phyloP scores from a whole-genome alignment of 2,329 filamentous ascomycete genomes.

The Fusarium dlaminii region DNA sequence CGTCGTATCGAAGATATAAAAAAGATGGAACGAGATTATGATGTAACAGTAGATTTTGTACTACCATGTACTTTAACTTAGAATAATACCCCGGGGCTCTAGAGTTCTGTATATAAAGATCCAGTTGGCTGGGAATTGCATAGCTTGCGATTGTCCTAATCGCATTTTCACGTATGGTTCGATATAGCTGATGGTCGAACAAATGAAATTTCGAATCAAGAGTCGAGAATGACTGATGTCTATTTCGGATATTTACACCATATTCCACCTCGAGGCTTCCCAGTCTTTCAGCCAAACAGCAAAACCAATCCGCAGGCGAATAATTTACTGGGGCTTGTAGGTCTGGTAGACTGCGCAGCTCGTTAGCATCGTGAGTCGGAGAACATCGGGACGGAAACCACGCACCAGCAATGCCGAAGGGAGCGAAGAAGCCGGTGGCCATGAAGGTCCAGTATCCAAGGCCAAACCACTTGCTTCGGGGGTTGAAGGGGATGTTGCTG shows the following conservation, averaged over 20 bases:
- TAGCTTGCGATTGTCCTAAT: background rate
- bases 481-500: constrained; percentile 97
- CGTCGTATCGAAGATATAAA: constrained; percentile 35
- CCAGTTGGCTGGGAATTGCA: background rate
- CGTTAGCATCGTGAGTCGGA: constrained; percentile 33
- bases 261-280: constrained; percentile 39
- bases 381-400: constrained; percentile 42
- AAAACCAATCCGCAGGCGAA: constrained; percentile 14
- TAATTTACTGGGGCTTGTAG: constrained; percentile 52
- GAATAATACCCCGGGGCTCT: constrained; percentile 37
- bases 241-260: constrained; percentile 49
- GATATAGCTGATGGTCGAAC: constrained; percentile 8
- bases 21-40: constrained; percentile 45
- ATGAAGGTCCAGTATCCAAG: constrained; percentile 82
- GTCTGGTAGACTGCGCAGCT: constrained; percentile 57
- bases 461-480: constrained; percentile 85
- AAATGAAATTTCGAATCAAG: constrained; percentile 41
- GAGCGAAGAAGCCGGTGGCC: constrained; percentile 65
- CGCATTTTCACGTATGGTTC: constrained; percentile 1
- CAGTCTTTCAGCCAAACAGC: constrained; percentile 28
- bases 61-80: constrained; percentile 36
- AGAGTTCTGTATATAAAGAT: constrained; percentile 22
- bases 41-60: constrained; percentile 41
- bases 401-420: constrained; percentile 71
- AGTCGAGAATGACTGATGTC: constrained; percentile 45